phyloP scores from a whole-genome alignment of 2,329 filamentous ascomycete species.

The Cytospora schulzeri region DNA sequence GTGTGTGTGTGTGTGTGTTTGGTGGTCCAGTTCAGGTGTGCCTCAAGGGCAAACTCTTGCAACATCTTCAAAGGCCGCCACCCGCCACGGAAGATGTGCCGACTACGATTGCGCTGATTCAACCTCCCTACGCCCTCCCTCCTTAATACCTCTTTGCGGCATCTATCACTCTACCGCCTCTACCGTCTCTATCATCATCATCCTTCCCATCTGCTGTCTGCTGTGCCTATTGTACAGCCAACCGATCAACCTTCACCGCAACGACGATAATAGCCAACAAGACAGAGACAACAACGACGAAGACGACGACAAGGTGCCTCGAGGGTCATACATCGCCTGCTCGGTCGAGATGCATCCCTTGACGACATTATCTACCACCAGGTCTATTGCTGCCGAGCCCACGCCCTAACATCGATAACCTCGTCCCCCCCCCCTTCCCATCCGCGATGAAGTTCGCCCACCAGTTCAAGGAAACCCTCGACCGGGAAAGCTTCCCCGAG shows the following conservation, averaged over 20 bases:
- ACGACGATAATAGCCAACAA: not conserved
- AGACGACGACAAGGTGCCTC: not conserved
- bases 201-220: not conserved
- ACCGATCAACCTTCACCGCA: not conserved
- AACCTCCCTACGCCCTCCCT: not conserved
- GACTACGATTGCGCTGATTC: not conserved
- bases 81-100: not conserved
- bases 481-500: slow-evolving; percentile 72
- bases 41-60: not conserved
- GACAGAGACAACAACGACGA: no score
- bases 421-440: no score
- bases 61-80: not conserved
- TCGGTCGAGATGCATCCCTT: slow-evolving; percentile 19
- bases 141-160: not conserved
- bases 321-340: not conserved
- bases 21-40: not conserved
- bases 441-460: slow-evolving; percentile 81
- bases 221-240: no score
- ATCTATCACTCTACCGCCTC: not conserved
- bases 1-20: not conserved
- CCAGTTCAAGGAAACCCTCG: slow-evolving; percentile 70
- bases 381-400: slow-evolving; percentile 4
- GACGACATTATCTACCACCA: slow-evolving; percentile 10
- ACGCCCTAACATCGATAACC: slow-evolving; percentile 1
- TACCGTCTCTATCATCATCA: not conserved